Base-by-base conservation (phyloP, 2,329 filamentous ascomycete species). In the Coniochaeta sp. region DNA sequence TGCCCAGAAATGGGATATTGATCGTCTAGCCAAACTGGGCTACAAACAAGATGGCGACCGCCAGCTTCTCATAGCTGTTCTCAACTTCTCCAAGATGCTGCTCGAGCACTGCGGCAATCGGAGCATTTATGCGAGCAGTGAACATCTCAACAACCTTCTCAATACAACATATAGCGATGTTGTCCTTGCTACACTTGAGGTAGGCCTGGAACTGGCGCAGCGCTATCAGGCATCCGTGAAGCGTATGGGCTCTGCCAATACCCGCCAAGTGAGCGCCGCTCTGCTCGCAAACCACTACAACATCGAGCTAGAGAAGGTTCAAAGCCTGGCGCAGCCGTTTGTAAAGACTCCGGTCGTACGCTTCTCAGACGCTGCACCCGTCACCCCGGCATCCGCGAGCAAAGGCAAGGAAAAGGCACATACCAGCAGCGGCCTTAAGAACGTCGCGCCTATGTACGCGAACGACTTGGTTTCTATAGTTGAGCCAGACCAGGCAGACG, bases 41-140 rank as follows among this genome's bases (percentile, higher is more conserved):
- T 91, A 89, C 71, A 79, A 83, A 2, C 71, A 81, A 59, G 89
- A 96, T 68, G 93, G 90, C 65, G 95, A 99, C 73, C 81, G 87
- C 66, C 79, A 89, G 69, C 81, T 99, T 63, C 78, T 98, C 60
- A 88, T 96, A 71, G 81, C 85, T 32, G 82, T 98, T 59, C 79
- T 99, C 62, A 81, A 85, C 66, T 99, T 99, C 74, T 96, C 93
- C 24, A 86, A 89, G 62, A 84, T 96, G 73, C 81, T 99, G 32
- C 78, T 98, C 58, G 91, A 98, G 72, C 95, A 96, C 71, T 99
- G 95, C 74, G 95, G 93, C 62, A 99, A 99, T 71, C 84, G 96
- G 66, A 97, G 93, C 76, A 87, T 99, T 68, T 99, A 98, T 73
- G 91, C 89, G 62, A 99, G 95, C 78, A 98, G 93, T 72, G 82